Evolutionary conservation across 202 grass and related monocot species (phyloP).

Genomic region (Setaria viridis): DNA sequence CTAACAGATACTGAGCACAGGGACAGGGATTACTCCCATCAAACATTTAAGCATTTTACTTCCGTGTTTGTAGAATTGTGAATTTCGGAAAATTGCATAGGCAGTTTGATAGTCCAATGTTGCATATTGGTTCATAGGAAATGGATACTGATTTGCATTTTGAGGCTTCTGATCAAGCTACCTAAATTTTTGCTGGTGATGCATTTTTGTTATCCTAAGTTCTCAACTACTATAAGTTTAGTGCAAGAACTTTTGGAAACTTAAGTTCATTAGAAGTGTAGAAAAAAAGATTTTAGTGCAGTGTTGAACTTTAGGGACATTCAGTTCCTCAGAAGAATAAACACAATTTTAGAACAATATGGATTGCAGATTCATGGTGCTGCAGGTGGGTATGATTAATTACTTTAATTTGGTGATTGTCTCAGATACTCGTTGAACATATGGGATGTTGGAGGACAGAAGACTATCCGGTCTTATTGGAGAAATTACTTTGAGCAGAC

Average conservation of each 20-base stretch:
- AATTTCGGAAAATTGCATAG: not conserved
- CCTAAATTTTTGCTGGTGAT: not conserved
- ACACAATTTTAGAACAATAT: not conserved
- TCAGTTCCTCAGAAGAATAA: constrained; percentile 1
- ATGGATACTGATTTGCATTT: not conserved
- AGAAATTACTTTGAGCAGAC: constrained; percentile 99
- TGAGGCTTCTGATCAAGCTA: not conserved
- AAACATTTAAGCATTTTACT: not conserved
- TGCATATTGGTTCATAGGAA: constrained; percentile 22
- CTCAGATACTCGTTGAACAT: constrained; percentile 81
- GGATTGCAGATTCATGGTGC: not conserved
- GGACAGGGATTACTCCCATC: too few relatives aligned
- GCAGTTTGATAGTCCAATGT: not conserved
- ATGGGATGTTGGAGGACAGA: constrained; percentile 94
- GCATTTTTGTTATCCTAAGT: not conserved
- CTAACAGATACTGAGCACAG: too few relatives aligned
- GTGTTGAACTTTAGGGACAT: not conserved
- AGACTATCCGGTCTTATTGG: constrained; percentile 92
- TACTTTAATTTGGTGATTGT: constrained; percentile 20
- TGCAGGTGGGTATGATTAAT: not conserved
- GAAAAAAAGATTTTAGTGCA: not conserved
- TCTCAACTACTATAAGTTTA: not conserved
- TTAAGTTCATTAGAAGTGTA: not conserved
- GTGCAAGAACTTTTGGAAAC: not conserved
- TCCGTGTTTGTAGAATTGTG: not conserved